Evolutionary conservation across 2,329 filamentous ascomycete species (phyloP), one percentile per base, ranked within the genome.

Genomic region (Gaeumannomyces tritici): DNA sequence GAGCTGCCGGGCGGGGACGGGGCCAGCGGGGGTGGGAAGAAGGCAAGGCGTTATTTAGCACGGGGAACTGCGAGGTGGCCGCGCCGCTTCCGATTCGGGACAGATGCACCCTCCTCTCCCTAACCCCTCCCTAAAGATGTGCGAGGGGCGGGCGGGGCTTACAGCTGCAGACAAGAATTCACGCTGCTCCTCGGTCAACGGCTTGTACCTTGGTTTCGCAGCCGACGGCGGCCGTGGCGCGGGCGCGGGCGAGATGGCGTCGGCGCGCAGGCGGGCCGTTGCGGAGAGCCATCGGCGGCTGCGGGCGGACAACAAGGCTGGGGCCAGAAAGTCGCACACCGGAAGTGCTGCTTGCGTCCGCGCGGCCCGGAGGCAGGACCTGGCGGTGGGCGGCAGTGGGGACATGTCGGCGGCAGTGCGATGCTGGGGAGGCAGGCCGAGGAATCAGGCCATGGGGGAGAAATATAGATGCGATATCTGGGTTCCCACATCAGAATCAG

Each of bases 91-190:
- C n/a, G n/a, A n/a, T n/a, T n/a, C n/a, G n/a, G 31, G 33, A 35
- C 6, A 35, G 4, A 15, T 4, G 33, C 33, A 4, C 33, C 33
- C 13, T 15, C 33, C 33, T 35, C 13, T 5, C 11, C 4, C 4
- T 15, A 12, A 35, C 2, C 13, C 13, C 12, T 33, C 33, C 33
- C 33, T n/a, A 18, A 18, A 35, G 33, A 35, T 18, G 13, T 35
- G 13, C 13, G 11, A 35, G 11, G 13, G 33, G 33, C 31, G 8
- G 13, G 55, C 27, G 31, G 47, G 28, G 69, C 81, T 67, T 77
- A 88, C 85, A 21, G 91, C 91, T 31, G 88, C 84, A 63, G 89
- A 87, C 59, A 96, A 85, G 70, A 89, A 96, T 63, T 88, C 82
- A 63, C 85, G 83, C 71, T 96, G 91, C 64, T 85, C 80, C 66